Percentiles rank a stretch among this genome's conserved stretches.
Conservation (phyloP, 768 basidiomycete species). For the Nevesoporus exiguus region DNA sequence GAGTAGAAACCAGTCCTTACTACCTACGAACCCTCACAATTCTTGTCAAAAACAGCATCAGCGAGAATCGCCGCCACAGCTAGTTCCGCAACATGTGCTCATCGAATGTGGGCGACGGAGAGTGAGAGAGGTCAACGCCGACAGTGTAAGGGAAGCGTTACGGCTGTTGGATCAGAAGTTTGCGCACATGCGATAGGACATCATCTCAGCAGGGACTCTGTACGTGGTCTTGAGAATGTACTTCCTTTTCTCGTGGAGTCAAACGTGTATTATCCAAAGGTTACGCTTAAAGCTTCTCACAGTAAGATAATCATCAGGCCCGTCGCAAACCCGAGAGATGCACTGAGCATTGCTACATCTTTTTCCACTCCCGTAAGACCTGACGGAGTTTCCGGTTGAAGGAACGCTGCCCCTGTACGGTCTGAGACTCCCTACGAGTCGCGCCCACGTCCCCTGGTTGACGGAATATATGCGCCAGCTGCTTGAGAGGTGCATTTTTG, state of each 20-base stretch:
- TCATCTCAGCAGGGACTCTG: background rate
- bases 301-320: background rate
- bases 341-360: conserved; percentile 2
- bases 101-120: conserved; percentile 59
- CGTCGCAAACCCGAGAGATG: background rate
- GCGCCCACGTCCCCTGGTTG: conserved; percentile 12
- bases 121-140: conserved; percentile 65
- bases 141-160: conserved; percentile 72
- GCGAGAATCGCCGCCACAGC: conserved; percentile 43
- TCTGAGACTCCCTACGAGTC: conserved; percentile 21
- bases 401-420: conserved; percentile 33
- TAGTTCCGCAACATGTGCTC: conserved; percentile 60
- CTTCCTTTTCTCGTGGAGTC: background rate
- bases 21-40: conserved; percentile 53
- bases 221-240: background rate
- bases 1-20: conserved; percentile 36
- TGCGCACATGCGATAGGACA: conserved; percentile 34
- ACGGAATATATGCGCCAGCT: conserved; percentile 47
- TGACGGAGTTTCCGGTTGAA: conserved; percentile 38
- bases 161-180: conserved; percentile 69
- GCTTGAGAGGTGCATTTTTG: conserved; percentile 40
- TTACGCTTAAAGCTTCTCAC: background rate
- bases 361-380: conserved; percentile 26
- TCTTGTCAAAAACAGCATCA: conserved; percentile 45
- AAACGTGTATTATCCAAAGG: background rate